These are phyloP conservation scores for Microsporum canis DNA, from an alignment of 2,329 filamentous ascomycete species.

Conservation along the genomic window DNA sequence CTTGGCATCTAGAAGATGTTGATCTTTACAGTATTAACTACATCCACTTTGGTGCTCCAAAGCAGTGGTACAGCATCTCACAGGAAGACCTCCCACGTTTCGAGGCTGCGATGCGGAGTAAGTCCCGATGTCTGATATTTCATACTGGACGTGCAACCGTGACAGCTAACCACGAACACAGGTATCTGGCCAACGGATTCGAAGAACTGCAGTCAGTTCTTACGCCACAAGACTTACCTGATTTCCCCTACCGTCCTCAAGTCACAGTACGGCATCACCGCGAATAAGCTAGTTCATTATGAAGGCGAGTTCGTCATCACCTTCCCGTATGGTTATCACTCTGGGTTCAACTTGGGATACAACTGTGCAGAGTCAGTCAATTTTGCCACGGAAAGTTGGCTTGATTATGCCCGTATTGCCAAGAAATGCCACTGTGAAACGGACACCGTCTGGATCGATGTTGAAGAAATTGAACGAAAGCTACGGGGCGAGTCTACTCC, in stretches of 20 bases:
- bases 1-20: constrained; percentile 97
- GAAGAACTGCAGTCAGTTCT: constrained; percentile 90
- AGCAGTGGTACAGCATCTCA: constrained; percentile 99
- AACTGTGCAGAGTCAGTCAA: constrained; percentile 99
- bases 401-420: constrained; percentile 87
- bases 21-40: constrained; percentile 99
- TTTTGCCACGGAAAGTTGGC: constrained; percentile 89
- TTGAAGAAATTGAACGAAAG: constrained; percentile 90
- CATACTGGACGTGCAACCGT: neutral
- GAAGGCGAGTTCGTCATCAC: constrained; percentile 98
- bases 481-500: constrained; percentile 66
- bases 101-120: constrained; percentile 81
- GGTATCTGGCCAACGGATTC: constrained; percentile 84
- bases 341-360: constrained; percentile 93
- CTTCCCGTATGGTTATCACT: constrained; percentile 97
- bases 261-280: constrained; percentile 84
- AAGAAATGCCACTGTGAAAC: constrained; percentile 96
- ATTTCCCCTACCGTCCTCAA: constrained; percentile 83
- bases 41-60: constrained; percentile 94
- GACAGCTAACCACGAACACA: constrained; percentile 13
- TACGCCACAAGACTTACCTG: constrained; percentile 93
- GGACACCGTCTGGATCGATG: constrained; percentile 97
- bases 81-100: constrained; percentile 89
- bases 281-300: constrained; percentile 90
- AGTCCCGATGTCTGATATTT: constrained; percentile 10